Conservation (phyloP, 1,284 basidiomycete genomes). For the Papiliotrema nemorosa region DNA sequence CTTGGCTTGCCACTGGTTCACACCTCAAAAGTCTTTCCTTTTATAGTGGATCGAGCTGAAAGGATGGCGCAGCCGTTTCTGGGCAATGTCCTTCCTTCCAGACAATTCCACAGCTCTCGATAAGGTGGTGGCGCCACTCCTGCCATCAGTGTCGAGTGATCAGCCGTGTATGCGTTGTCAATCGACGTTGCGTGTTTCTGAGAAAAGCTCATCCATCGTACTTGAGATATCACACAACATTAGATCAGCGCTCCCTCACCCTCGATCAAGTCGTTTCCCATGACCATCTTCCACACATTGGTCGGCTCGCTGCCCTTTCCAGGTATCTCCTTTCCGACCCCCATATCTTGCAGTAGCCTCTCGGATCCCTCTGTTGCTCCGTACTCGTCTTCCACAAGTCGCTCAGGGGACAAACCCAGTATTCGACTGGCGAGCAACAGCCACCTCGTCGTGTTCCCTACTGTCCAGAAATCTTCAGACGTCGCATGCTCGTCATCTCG, state of each 20-base stretch:
- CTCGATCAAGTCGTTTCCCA: conserved; percentile 36
- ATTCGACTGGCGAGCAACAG: conserved; percentile 34
- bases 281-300: conserved; percentile 47
- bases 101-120: too few relatives aligned
- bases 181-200: too few relatives aligned
- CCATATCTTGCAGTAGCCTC: conserved; percentile 21
- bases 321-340: conserved; percentile 17
- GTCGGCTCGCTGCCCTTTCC: conserved; percentile 23
- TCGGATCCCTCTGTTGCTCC: conserved; percentile 7
- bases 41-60: too few relatives aligned
- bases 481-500: conserved; percentile 24
- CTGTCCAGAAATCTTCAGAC: conserved; percentile 46
- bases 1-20: too few relatives aligned
- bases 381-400: conserved; percentile 9
- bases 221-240: too few relatives aligned
- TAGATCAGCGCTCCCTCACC: conserved; percentile 29
- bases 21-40: too few relatives aligned
- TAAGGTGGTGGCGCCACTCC: too few relatives aligned
- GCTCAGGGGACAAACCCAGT: conserved; percentile 15
- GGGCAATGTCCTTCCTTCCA: too few relatives aligned
- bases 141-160: too few relatives aligned
- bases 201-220: too few relatives aligned
- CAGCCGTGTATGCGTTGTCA: too few relatives aligned
- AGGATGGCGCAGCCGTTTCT: too few relatives aligned
- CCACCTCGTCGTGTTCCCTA: conserved; percentile 45